These are phyloP conservation scores for Didymella pinodella DNA, from an alignment of 2,329 filamentous ascomycete genomes.

Conservation along the genomic window DNA sequence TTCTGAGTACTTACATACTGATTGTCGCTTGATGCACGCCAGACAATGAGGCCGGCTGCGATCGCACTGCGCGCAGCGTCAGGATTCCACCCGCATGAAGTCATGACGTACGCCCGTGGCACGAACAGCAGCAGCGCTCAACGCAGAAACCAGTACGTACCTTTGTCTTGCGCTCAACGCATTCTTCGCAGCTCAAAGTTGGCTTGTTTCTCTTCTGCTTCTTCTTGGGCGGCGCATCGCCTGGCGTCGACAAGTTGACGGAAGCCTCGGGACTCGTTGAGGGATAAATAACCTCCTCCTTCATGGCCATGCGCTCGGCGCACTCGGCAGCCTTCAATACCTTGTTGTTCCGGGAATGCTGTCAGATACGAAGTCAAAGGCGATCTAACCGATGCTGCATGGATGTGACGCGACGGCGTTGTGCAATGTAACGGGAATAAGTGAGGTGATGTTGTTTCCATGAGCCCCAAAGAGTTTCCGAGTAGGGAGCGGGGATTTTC, in stretches of 20 bases:
- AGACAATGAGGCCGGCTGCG: constrained; percentile 67
- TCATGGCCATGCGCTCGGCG: constrained; percentile 21
- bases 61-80: constrained; percentile 67
- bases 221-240: constrained; percentile 61
- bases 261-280: constrained; percentile 34
- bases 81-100: constrained; percentile 14
- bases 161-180: constrained; percentile 84
- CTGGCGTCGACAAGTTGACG: constrained; percentile 24
- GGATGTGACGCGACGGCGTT: constrained; percentile 31
- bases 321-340: constrained; percentile 9
- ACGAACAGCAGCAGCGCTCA: background rate
- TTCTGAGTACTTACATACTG: constrained; percentile 76
- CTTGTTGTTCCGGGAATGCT: constrained; percentile 11
- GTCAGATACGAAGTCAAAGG: constrained; percentile 1
- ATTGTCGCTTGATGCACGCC: constrained; percentile 76
- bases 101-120: constrained; percentile 12
- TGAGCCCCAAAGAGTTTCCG: constrained; percentile 25
- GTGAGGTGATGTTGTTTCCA: constrained; percentile 33
- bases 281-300: constrained; percentile 24
- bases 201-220: constrained; percentile 88
- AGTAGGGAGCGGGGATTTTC: constrained; percentile 24
- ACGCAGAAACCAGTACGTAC: constrained; percentile 53
- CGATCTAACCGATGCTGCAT: constrained; percentile 27
- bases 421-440: constrained; percentile 41
- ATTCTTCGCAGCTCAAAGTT: constrained; percentile 79